phyloP scores from a whole-genome alignment of 2,329 filamentous ascomycete genomes.

The Aotearoamyces nothofagi region DNA sequence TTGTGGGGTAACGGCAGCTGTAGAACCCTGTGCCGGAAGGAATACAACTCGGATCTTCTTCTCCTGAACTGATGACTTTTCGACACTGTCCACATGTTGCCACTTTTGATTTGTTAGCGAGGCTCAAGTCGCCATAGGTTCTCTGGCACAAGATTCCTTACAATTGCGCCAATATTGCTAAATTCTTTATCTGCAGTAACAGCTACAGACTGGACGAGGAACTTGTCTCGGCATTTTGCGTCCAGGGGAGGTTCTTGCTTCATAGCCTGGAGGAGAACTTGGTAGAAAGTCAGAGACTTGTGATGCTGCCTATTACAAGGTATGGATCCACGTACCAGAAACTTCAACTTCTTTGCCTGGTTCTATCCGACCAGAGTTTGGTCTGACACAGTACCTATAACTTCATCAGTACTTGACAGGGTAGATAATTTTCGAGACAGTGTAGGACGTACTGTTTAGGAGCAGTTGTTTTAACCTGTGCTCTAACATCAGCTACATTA shows the following conservation, averaged over 20 bases:
- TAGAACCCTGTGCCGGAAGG: constrained; percentile 43
- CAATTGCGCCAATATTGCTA: constrained; percentile 64
- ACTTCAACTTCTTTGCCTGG: constrained; percentile 83
- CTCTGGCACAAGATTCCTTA: constrained; percentile 27
- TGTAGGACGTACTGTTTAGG: constrained; percentile 84
- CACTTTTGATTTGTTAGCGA: constrained; percentile 28
- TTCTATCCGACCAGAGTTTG: constrained; percentile 93
- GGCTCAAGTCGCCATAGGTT: not conserved
- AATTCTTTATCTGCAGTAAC: constrained; percentile 77
- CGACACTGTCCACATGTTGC: constrained; percentile 53
- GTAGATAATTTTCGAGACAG: too few species aligned
- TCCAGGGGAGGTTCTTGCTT: constrained; percentile 81
- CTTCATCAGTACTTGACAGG: too few species aligned
- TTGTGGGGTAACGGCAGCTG: constrained; percentile 12
- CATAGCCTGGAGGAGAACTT: constrained; percentile 94
- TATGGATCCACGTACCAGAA: constrained; percentile 47
- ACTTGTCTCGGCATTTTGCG: constrained; percentile 91
- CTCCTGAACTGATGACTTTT: constrained; percentile 72
- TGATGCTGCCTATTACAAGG: not conserved
- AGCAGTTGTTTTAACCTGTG: constrained; percentile 92
- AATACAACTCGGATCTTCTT: constrained; percentile 92
- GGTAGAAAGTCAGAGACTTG: not conserved
- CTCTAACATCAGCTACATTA: constrained; percentile 1
- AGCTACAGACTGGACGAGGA: constrained; percentile 82
- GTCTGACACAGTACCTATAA: constrained; percentile 84